Evolutionary conservation across 257 asterid genomes (phyloP), one percentile per base, ranked within the genome.

Genomic region (Solanum gracilifrons): DNA sequence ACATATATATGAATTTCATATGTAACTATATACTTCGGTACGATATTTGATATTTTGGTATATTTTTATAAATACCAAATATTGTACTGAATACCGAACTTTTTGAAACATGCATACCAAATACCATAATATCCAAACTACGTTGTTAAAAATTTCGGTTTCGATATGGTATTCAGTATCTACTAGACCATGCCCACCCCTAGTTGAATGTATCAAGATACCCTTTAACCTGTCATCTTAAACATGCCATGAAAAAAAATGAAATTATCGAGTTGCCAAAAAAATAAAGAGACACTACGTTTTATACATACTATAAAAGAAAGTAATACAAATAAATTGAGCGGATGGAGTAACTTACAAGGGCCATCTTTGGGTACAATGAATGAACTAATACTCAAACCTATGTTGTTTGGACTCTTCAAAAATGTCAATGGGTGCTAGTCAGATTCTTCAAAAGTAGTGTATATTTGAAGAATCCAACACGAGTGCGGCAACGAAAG

Each of bases 331-430:
- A 66, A 66, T 2, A 25, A 66, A 25, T 25, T 25, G 33, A 25
- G 25, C 0, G 4, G 32, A 25, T 5, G 72, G 9, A n/a, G 16
- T 87, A 88, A 93, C 86, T 87, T 86, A 90, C 93, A 90, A 9
- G 74, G 16, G 75, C 27, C 64, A 79, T 79, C 84, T 79, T 79
- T 79, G 64, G 33, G 36, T 79, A 79, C 84, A 79, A 73, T 73
- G 36, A 79, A 79, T 85, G 68, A 85, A 85, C 21, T 20, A 29
- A 69, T 85, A 71, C 2, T 55, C 64, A 18, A 16, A 18, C 5
- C 64, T 55, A 55, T 55, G 64, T 18, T 55, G 64, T 6, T 55
- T 20, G 25, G 64, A 55, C 25, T 20, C 25, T 55, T 55, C 11
- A 55, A 55, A 20, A 0, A 20, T 20, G 4, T 55, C 25, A 55